These are phyloP conservation scores for Hippophae rhamnoides DNA, from an alignment of 306 rosid genomes.

Conservation along the genomic window DNA sequence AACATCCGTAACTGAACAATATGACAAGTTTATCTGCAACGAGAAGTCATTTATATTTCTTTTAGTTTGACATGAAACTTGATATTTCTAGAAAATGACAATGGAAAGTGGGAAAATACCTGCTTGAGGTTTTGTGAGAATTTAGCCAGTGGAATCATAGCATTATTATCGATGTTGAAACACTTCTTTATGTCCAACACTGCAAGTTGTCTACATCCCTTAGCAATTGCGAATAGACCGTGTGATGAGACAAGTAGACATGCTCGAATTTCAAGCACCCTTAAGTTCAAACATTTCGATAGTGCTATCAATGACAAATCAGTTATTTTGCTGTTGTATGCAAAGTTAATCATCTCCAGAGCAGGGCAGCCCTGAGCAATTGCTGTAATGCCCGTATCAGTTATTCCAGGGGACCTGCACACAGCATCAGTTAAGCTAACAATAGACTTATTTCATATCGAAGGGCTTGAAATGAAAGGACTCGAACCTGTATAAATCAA, in stretches of 20 bases:
- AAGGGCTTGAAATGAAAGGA: neutral
- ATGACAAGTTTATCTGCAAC: conserved; percentile 63
- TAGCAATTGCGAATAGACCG: conserved; percentile 45
- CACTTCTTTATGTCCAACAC: conserved; percentile 57
- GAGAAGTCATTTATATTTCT: conserved; percentile 8
- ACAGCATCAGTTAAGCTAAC: conserved; percentile 2
- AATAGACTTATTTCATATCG: no score
- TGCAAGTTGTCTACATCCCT: conserved; percentile 45
- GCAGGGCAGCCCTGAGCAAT: conserved; percentile 50
- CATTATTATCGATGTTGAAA: conserved; percentile 34
- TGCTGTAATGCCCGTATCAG: conserved; percentile 47
- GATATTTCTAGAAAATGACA: neutral
- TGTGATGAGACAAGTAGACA: conserved; percentile 36
- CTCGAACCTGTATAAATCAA: conserved; percentile 54
- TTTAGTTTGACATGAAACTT: conserved; percentile 5
- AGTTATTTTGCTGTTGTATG: conserved; percentile 45
- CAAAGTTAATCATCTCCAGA: conserved; percentile 48
- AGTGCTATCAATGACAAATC: conserved; percentile 45
- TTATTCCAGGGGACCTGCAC: conserved; percentile 41
- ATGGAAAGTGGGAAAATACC: conserved; percentile 20
- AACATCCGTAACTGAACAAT: conserved; percentile 50
- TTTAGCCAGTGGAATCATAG: conserved; percentile 46
- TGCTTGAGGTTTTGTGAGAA: conserved; percentile 45
- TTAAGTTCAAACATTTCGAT: conserved; percentile 43
- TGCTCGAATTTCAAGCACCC: conserved; percentile 48